Base-by-base conservation (phyloP, 805 yeast species). In the Saccharomycopsis capsularis region DNA sequence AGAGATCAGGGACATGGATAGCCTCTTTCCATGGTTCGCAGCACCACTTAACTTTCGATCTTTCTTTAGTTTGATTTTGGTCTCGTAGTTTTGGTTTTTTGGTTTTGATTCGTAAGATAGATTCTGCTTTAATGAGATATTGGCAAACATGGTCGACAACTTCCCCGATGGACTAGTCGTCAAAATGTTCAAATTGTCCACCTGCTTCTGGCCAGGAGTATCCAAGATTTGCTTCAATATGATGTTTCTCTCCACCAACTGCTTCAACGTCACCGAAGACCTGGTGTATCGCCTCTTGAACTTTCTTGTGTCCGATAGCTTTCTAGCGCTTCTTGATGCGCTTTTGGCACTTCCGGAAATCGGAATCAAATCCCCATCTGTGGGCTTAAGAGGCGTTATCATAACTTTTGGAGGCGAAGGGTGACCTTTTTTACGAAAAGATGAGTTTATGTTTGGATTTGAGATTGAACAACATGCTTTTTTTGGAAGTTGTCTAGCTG, bases 271-370 rank as follows among this genome's bases (percentile, higher is more conserved):
- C 46, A 42, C 30, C 19, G 39, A 32, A 5, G 46, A 25, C 18
- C 46, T 18, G 4, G 46, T 42, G n/a, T 37, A 19, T 24, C 46
- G 13, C 18, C 15, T n/a, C 7, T 25, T 40, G 30, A 25, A n/a
- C 21, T 30, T 41, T 7, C 46, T 25, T 9, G 18, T 9, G 15
- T 9, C n/a, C 30, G n/a, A 7, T 32, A 21, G 37, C 19, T 25
- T 7, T 27, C 23, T 40, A 6, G 16, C 35, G 24, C 39, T 42
- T 4, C 15, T 42, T 23, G 18, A 5, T 5, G 39, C 38, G 21
- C 24, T 34, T 18, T 18, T 42, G 11, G 32, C 54, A 3, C 35
- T 46, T 22, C 72, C 72, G 0, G 77, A 72, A 44, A 11, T 39
- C 24, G 42, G 23, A 7, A 39, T 39, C 13, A 39, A 21, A 16